phyloP scores from a whole-genome alignment of 1,284 basidiomycete species.

The Cerioporus squamosus region DNA sequence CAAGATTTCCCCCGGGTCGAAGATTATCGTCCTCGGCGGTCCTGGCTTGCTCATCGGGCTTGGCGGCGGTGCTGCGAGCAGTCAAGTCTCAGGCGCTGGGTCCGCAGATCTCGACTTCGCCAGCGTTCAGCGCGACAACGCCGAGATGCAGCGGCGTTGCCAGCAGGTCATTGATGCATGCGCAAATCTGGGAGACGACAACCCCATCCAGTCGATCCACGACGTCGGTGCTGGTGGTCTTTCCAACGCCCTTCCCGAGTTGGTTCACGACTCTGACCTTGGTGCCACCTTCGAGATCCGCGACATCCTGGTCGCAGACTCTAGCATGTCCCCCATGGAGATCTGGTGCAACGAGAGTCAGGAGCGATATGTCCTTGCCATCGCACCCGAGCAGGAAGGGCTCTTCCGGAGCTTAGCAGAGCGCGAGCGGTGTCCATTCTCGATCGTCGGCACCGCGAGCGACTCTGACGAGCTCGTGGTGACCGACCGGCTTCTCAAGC shows the following conservation, averaged over 20 bases:
- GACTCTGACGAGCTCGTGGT: slow-evolving; percentile 84
- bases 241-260: slow-evolving; percentile 95
- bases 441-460: slow-evolving; percentile 89
- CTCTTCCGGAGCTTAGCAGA: slow-evolving; percentile 81
- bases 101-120: slow-evolving; percentile 96
- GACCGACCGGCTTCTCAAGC: slow-evolving; percentile 82
- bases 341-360: slow-evolving; percentile 99
- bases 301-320: slow-evolving; percentile 91
- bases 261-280: slow-evolving; percentile 93
- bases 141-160: slow-evolving; percentile 97
- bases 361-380: slow-evolving; percentile 95
- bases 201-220: slow-evolving; percentile 95
- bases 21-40: slow-evolving; percentile 94
- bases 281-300: slow-evolving; percentile 96
- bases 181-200: slow-evolving; percentile 65
- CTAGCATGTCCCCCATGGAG: slow-evolving; percentile 98
- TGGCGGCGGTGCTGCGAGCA: slow-evolving; percentile 95
- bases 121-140: slow-evolving; percentile 96
- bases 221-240: slow-evolving; percentile 98
- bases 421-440: slow-evolving; percentile 93
- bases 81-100: slow-evolving; percentile 87
- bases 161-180: slow-evolving; percentile 98
- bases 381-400: slow-evolving; percentile 62
- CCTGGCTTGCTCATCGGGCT: slow-evolving; percentile 97
- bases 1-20: slow-evolving; percentile 77